phyloP scores from a whole-genome alignment of 176 grass and related monocot genomes.

The Olyra latifolia region DNA sequence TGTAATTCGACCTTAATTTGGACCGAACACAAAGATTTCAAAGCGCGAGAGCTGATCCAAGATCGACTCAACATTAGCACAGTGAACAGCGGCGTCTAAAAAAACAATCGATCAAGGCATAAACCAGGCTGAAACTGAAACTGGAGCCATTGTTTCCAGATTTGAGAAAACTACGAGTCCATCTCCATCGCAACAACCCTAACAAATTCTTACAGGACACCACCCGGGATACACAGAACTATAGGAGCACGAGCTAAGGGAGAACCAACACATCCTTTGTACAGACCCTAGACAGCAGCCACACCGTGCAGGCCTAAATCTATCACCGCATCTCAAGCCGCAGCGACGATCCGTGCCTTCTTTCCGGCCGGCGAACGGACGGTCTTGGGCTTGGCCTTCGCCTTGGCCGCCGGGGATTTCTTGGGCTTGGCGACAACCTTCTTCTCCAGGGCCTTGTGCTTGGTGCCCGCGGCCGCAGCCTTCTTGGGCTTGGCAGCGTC shows the following conservation, averaged over 20 bases:
- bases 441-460: slow-evolving; percentile 40
- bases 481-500: slow-evolving; percentile 6
- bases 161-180: not conserved
- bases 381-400: slow-evolving; percentile 29
- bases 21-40: no score
- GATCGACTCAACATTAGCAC: no score
- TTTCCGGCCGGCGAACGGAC: slow-evolving; percentile 44
- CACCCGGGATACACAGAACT: not conserved
- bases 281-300: slow-evolving; percentile 33
- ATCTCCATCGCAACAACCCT: not conserved
- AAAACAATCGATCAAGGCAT: not conserved
- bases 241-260: not conserved
- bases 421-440: slow-evolving; percentile 16
- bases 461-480: slow-evolving; percentile 26
- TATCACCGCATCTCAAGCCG: not conserved
- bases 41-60: not conserved
- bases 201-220: not conserved
- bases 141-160: not conserved
- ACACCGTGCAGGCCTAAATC: not conserved
- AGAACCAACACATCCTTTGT: slow-evolving; percentile 2
- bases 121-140: not conserved
- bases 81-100: not conserved
- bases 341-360: slow-evolving; percentile 45
- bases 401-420: not conserved
- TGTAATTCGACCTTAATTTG: no score